These are phyloP conservation scores for Cryomyces minteri DNA, from an alignment of 495 filamentous ascomycete species.

Conservation along the genomic window DNA sequence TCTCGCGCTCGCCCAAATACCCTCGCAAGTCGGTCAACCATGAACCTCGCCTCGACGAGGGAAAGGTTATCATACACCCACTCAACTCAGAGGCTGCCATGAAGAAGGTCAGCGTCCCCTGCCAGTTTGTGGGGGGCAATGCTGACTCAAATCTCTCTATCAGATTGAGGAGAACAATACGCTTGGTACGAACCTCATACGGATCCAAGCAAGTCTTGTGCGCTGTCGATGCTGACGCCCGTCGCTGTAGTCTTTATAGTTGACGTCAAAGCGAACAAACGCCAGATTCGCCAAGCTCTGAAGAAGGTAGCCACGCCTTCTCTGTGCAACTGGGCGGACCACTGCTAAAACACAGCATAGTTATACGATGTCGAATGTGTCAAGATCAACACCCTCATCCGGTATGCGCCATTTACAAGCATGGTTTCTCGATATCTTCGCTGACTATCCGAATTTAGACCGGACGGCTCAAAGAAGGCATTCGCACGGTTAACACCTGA, in stretches of 20 bases:
- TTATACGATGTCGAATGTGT: constrained; percentile 94
- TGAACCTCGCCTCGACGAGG: constrained; percentile 76
- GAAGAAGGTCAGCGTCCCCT: constrained; percentile 49
- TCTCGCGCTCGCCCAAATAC: constrained; percentile 88
- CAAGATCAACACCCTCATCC: constrained; percentile 98
- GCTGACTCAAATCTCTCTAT: neutral
- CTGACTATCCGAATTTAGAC: constrained; percentile 32
- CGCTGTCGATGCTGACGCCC: too few species aligned
- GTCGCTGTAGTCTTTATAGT: constrained; percentile 65
- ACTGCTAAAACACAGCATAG: too few species aligned
- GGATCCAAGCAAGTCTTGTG: too few species aligned
- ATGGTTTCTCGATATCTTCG: neutral
- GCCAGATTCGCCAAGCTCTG: constrained; percentile 93
- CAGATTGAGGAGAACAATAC: constrained; percentile 97
- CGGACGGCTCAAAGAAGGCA: constrained; percentile 96
- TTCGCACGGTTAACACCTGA: constrained; percentile 87
- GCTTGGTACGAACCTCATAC: constrained; percentile 19
- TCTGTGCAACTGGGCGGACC: too few species aligned
- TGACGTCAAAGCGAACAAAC: constrained; percentile 97
- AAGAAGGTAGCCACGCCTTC: constrained; percentile 43
- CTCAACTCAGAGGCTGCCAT: constrained; percentile 98
- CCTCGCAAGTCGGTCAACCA: constrained; percentile 87
- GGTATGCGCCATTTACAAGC: constrained; percentile 29
- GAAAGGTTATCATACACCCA: constrained; percentile 45
- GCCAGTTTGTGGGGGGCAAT: too few species aligned